A percentile compares a stretch with the other conserved stretches of the same genome.
These are phyloP conservation scores for Paramyrothecium roridum DNA, from an alignment of 2,329 filamentous ascomycete genomes.

Conservation along the genomic window DNA sequence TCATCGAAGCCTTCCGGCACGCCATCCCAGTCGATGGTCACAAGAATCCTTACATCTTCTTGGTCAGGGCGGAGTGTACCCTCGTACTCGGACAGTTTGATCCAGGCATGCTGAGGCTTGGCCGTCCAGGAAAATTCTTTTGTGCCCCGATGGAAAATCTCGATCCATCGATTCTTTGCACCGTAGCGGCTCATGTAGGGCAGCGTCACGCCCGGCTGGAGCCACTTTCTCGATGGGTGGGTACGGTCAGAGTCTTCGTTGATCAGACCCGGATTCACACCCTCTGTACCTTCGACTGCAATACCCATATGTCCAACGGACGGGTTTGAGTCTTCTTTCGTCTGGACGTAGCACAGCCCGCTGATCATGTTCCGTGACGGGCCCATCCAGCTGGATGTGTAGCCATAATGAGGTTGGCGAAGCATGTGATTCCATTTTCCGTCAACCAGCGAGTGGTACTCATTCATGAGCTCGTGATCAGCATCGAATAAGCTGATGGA, in stretches of 20 bases:
- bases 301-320: conserved; percentile 34
- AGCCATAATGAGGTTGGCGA: conserved; percentile 46
- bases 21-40: conserved; percentile 23
- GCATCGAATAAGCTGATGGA: conserved; percentile 48
- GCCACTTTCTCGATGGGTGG: conserved; percentile 34
- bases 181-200: conserved; percentile 25
- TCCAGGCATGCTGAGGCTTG: conserved; percentile 24
- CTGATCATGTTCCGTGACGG: conserved; percentile 52
- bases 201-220: conserved; percentile 23
- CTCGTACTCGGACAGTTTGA: conserved; percentile 16
- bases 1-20: conserved; percentile 37
- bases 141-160: conserved; percentile 25
- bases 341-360: conserved; percentile 52
- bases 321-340: conserved; percentile 41
- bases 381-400: conserved; percentile 18
- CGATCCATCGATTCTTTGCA: conserved; percentile 21
- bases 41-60: conserved; percentile 18
- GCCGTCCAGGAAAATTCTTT: conserved; percentile 18
- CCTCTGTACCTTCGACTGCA: conserved; percentile 21
- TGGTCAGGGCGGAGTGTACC: conserved; percentile 21
- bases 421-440: conserved; percentile 58
- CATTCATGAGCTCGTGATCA: conserved; percentile 46
- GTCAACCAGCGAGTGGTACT: conserved; percentile 46
- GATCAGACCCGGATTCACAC: conserved; percentile 26
- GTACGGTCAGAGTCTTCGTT: conserved; percentile 53